Base-by-base conservation (phyloP, 495 filamentous ascomycete genomes). In the Bryoglossum gracile region DNA sequence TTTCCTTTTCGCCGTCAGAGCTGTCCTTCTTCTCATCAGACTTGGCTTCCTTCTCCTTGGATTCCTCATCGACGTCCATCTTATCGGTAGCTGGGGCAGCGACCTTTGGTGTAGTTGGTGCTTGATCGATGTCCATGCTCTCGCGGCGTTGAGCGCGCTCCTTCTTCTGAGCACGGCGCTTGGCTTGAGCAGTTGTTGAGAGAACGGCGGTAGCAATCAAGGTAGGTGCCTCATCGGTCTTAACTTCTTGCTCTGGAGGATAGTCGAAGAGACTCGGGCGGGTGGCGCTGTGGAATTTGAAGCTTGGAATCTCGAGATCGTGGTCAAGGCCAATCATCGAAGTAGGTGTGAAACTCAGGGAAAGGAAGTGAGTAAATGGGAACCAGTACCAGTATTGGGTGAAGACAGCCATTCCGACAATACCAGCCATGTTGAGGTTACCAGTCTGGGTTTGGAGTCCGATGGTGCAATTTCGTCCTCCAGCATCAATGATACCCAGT, bases 321-420 rank as follows among this genome's bases (percentile, higher is more conserved):
- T 91, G 81, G 63, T 97, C 89, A 17, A 99, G 80, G 39, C 84
- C 91, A 48, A 96, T 95, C 58, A 99, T 86, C 1, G 90, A 85
- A 8, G 94, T 97, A 0, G 94, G 94, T 6, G 85, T 83, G 63
- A 97, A 96, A 61, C 85, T 88, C 51, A 97, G 74, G 0, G 89
- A 91, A 17, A 99, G 68, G 80, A 99, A 99, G 66, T 97, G 94
- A 19, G 92, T 95, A 56, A 96, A 81, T 39, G 94, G 94, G 80
- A 99, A 99, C 94, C 94, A 99, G 69, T 99, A 99, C 94, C 94
- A 99, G 70, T 99, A 99, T 65, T 99, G 94, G 5, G 88, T 92
- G 70, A 99, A 99, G 22, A 99, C 85, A 33, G 89, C 89, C 80
- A 95, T 95, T 52, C 94, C 94, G 17, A 99, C 90, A 49, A 97